Evolutionary conservation across 208 protist genomes (phyloP).

Genomic region (Trypanosoma lewisi): DNA sequence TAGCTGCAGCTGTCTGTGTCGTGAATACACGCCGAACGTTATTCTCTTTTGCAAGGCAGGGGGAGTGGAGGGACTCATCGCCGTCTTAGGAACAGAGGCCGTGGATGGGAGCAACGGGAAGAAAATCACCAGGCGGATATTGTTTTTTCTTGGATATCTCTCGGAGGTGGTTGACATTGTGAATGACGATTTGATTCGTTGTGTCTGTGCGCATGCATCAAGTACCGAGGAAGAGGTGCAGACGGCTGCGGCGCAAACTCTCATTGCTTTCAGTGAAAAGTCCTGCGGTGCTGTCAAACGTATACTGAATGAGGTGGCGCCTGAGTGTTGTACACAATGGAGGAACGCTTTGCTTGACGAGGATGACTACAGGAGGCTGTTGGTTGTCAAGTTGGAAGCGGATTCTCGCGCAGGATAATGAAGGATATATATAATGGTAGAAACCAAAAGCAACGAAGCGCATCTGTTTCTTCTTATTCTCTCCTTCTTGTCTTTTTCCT

Average conservation of each 20-base stretch:
- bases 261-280: constrained; percentile 32
- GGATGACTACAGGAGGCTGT: constrained; percentile 29
- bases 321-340: constrained; percentile 36
- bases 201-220: constrained; percentile 20
- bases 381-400: constrained; percentile 23
- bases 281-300: constrained; percentile 29
- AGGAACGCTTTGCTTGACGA: constrained; percentile 22
- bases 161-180: constrained; percentile 36
- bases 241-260: constrained; percentile 34
- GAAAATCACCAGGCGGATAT: constrained; percentile 40
- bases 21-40: constrained; percentile 45
- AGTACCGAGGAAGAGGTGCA: constrained; percentile 35
- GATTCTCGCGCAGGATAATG: constrained; percentile 14
- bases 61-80: constrained; percentile 26
- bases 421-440: neutral
- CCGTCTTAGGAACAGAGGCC: neutral
- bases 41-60: constrained; percentile 36
- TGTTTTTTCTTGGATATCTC: constrained; percentile 61
- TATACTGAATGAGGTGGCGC: constrained; percentile 30
- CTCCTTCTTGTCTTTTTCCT: neutral
- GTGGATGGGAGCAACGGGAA: neutral
- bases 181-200: constrained; percentile 27
- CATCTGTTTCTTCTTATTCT: neutral
- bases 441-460: neutral
- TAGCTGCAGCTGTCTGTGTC: constrained; percentile 70